These are phyloP conservation scores for Fusarium pseudoanthophilum DNA, from an alignment of 2,329 filamentous ascomycete genomes.

Conservation along the genomic window DNA sequence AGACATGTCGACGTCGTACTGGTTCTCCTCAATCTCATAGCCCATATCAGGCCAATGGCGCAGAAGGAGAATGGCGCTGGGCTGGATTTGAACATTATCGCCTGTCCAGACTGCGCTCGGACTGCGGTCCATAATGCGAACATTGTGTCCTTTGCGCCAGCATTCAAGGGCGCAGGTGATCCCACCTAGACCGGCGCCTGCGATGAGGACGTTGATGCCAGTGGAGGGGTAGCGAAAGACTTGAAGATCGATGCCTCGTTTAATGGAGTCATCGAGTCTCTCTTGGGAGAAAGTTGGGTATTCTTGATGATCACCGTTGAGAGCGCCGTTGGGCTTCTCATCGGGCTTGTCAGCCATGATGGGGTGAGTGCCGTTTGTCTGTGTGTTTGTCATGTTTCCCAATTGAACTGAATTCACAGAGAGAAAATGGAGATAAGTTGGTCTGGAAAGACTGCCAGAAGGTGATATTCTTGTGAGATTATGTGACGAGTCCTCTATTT, in stretches of 20 bases:
- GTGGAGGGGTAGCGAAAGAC: slow-evolving; percentile 33
- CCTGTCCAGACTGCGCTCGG: slow-evolving; percentile 24
- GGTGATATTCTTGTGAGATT: neutral
- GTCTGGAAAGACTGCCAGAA: rapidly evolving
- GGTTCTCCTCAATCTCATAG: slow-evolving; percentile 28
- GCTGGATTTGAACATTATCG: slow-evolving; percentile 29
- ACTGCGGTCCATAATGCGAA: slow-evolving; percentile 25
- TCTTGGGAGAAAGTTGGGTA: neutral
- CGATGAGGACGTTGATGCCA: slow-evolving; percentile 21
- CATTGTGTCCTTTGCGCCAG: slow-evolving; percentile 32
- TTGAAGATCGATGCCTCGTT: slow-evolving; percentile 6
- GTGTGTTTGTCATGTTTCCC: neutral
- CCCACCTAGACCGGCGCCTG: slow-evolving; percentile 18
- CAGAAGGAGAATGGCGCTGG: slow-evolving; percentile 26
- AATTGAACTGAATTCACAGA: neutral
- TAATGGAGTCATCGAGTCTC: neutral
- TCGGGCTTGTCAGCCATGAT: neutral
- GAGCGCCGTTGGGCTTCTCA: neutral
- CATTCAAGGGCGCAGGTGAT: slow-evolving; percentile 26
- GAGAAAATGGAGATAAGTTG: rapidly evolving
- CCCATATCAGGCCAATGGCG: slow-evolving; percentile 33
- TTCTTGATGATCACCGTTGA: neutral
- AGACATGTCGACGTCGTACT: slow-evolving; percentile 34
- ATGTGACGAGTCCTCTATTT: neutral
- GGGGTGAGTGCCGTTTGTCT: neutral